Conservation (phyloP, 805 yeast genomes). For the Clavispora vitiphila region DNA sequence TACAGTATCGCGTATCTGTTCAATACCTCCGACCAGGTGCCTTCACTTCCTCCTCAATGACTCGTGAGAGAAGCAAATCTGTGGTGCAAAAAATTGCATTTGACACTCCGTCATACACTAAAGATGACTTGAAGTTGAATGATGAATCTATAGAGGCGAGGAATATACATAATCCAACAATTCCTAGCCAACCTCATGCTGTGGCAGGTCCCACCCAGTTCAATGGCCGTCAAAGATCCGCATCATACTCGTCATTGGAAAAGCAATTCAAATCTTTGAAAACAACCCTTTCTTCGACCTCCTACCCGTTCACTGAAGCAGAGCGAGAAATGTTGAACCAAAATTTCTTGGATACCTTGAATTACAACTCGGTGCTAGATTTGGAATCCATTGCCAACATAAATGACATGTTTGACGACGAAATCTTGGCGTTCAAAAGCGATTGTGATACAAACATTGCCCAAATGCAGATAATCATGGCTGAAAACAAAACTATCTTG, state of each 20-base stretch:
- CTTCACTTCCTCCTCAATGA: slow-evolving; percentile 18
- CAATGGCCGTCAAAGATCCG: background rate
- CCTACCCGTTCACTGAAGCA: slow-evolving; percentile 33
- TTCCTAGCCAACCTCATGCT: slow-evolving; percentile 1
- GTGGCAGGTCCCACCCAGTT: background rate
- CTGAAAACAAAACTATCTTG: slow-evolving; percentile 43
- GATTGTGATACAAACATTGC: slow-evolving; percentile 17
- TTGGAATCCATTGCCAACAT: slow-evolving; percentile 36
- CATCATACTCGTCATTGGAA: background rate
- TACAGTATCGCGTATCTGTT: background rate
- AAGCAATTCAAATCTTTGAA: background rate
- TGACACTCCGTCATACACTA: slow-evolving; percentile 39
- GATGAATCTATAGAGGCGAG: slow-evolving; percentile 13
- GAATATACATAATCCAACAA: slow-evolving; percentile 11
- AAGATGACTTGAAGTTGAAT: slow-evolving; percentile 20
- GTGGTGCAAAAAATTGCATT: slow-evolving; percentile 59
- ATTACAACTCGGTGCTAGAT: slow-evolving; percentile 37
- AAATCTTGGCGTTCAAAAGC: slow-evolving; percentile 32
- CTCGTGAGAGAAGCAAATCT: slow-evolving; percentile 53
- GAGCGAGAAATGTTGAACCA: slow-evolving; percentile 34
- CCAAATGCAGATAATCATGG: slow-evolving; percentile 30
- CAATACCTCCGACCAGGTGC: background rate
- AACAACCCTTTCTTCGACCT: background rate
- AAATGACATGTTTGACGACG: slow-evolving; percentile 32
- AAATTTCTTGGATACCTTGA: slow-evolving; percentile 32